These are phyloP conservation scores for Artemisia tridentata DNA, from an alignment of 129 eudicot species.

Conservation along the genomic window DNA sequence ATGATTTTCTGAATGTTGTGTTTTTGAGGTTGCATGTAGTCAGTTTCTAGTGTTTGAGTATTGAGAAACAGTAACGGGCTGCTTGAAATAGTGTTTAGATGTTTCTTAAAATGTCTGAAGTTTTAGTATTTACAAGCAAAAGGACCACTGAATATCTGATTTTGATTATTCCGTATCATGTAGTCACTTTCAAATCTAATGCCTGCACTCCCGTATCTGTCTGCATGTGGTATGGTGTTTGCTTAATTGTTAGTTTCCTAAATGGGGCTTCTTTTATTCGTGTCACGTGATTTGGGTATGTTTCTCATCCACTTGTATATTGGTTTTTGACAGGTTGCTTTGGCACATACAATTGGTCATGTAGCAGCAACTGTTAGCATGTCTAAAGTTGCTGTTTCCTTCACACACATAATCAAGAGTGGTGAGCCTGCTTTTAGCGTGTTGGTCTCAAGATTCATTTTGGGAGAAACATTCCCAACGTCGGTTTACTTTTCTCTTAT, in stretches of 20 bases:
- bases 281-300: constrained; percentile 22
- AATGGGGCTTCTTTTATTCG: not conserved
- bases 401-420: constrained; percentile 73
- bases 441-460: constrained; percentile 52
- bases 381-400: constrained; percentile 81
- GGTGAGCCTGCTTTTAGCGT: constrained; percentile 78
- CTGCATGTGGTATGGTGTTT: constrained; percentile 9
- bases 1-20: too few species aligned
- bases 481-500: constrained; percentile 61
- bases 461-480: constrained; percentile 56
- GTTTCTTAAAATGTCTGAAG: too few species aligned
- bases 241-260: constrained; percentile 1
- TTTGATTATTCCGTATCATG: too few species aligned
- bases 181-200: too few species aligned
- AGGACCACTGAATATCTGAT: too few species aligned
- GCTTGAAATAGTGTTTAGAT: too few species aligned
- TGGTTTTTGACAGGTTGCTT: constrained; percentile 44
- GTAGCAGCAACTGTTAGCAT: constrained; percentile 86
- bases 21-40: too few species aligned
- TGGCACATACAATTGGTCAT: constrained; percentile 79
- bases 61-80: too few species aligned
- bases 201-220: constrained; percentile 6
- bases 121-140: too few species aligned
- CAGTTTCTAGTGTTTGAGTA: too few species aligned
- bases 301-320: not conserved